Evolutionary conservation across 176 grass and related monocot genomes (phyloP).

Genomic region (Phyllostachys edulis): DNA sequence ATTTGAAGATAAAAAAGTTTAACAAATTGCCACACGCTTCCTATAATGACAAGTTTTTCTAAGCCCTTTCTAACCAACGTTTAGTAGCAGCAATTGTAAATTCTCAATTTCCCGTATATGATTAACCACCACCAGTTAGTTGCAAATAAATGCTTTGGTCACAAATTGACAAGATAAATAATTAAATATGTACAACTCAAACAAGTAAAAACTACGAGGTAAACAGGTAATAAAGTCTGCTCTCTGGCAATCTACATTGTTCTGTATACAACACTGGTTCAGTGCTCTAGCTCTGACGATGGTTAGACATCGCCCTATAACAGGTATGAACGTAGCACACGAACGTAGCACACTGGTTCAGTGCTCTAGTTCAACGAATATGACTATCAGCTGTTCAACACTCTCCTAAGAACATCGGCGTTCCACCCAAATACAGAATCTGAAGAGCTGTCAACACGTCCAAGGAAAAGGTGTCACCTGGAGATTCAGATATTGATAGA

Average conservation of each 20-base stretch:
- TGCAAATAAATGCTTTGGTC: not conserved
- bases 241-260: not conserved
- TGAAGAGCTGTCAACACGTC: constrained; percentile 74
- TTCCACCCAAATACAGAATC: constrained; percentile 76
- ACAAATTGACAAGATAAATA: not conserved
- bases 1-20: no score
- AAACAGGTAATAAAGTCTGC: not conserved
- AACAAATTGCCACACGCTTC: no score
- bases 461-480: constrained; percentile 81
- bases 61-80: no score
- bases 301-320: no score
- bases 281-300: no score
- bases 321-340: not conserved
- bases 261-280: no score
- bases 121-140: no score
- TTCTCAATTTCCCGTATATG: no score
- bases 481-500: constrained; percentile 54
- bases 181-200: not conserved
- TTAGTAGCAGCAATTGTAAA: no score
- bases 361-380: constrained; percentile 48
- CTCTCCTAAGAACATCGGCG: constrained; percentile 51
- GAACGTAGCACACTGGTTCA: no score
- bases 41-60: no score
- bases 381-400: constrained; percentile 54
- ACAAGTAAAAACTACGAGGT: not conserved